These are phyloP conservation scores for Suhomyces vadensis DNA, from an alignment of 805 yeast species.

Conservation along the genomic window DNA sequence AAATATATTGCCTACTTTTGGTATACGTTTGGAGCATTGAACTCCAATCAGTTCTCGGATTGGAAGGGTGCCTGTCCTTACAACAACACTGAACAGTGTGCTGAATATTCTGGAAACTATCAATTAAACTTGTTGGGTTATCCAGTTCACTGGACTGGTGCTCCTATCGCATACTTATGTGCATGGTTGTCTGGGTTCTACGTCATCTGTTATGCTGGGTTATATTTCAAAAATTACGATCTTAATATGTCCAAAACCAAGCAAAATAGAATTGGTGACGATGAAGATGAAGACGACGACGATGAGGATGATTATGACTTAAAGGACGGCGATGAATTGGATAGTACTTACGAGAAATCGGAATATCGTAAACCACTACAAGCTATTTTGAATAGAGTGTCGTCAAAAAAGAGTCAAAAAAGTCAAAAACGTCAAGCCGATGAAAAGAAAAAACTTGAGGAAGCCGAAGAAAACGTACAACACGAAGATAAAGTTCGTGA, in stretches of 20 bases:
- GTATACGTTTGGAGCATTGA: slow-evolving; percentile 72
- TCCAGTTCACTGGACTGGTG: slow-evolving; percentile 24
- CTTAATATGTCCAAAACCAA: slow-evolving; percentile 23
- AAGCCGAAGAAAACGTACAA: not conserved
- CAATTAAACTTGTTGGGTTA: slow-evolving; percentile 23
- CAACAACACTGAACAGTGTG: slow-evolving; percentile 18
- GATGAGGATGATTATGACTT: slow-evolving; percentile 10
- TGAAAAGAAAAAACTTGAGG: not conserved
- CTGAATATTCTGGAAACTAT: slow-evolving; percentile 23
- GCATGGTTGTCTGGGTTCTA: slow-evolving; percentile 24
- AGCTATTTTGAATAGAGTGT: not conserved
- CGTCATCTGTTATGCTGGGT: slow-evolving; percentile 14
- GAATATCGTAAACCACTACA: not conserved
- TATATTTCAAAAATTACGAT: slow-evolving; percentile 22
- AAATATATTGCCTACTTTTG: slow-evolving; percentile 75
- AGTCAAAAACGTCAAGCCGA: not conserved
- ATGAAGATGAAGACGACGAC: slow-evolving; percentile 13
- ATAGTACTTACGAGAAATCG: not conserved
- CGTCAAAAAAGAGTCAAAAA: not conserved
- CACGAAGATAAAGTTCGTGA: not conserved
- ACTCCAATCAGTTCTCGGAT: slow-evolving; percentile 64
- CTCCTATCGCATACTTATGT: slow-evolving; percentile 22
- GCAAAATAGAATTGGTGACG: slow-evolving; percentile 21
- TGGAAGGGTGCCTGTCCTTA: slow-evolving; percentile 59
- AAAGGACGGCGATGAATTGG: not conserved